Evolutionary conservation across 208 protist genomes (phyloP), one percentile per base, ranked within the genome.

Genomic region (Crithidia mellificae): DNA sequence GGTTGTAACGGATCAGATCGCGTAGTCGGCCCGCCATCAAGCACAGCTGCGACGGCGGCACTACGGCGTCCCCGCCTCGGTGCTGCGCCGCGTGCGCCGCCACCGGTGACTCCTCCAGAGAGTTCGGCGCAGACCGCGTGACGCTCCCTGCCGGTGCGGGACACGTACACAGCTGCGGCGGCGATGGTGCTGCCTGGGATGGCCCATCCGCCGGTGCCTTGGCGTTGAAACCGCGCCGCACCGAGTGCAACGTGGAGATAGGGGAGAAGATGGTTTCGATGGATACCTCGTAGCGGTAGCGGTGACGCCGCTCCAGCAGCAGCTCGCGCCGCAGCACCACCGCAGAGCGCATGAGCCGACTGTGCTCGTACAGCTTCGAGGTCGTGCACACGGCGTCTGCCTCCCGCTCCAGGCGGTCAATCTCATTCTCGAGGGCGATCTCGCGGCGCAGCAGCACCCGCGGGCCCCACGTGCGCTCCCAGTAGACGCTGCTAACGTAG

Each of bases 381-480:
- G 70, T 73, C 17, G 43, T 59, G 57, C 55, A 80, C 39, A 76
- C 65, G 22, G 29, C 30, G 12, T 75, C 52, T 4, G 83, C 83
- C 64, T 88, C 78, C 2, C 2, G 49, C 41, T 77, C 57, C n/a
- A 87, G 66, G 6, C 56, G 52, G 24, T 63, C 56, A 41, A 91
- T 80, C 32, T 80, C 51, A 25, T 59, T 55, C 39, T 78, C 68
- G 1, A 93, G 65, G 20, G 50, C 43, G 11, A 65, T 30, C 63
- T 93, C 87, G 22, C 79, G 72, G 6, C 53, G 63, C 41, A 68
- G 84, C 51, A 89, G 81, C 12, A 89, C 30, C 6, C 22, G 59
- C 7, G 80, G 78, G 6, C 74, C 80, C 14, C 83, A 53, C 0
- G 14, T 32, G 29, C 55, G 53, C 27, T 77, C 72, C 84, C 87